Base-by-base conservation (phyloP, 768 basidiomycete genomes). In the Serendipita sp. region DNA sequence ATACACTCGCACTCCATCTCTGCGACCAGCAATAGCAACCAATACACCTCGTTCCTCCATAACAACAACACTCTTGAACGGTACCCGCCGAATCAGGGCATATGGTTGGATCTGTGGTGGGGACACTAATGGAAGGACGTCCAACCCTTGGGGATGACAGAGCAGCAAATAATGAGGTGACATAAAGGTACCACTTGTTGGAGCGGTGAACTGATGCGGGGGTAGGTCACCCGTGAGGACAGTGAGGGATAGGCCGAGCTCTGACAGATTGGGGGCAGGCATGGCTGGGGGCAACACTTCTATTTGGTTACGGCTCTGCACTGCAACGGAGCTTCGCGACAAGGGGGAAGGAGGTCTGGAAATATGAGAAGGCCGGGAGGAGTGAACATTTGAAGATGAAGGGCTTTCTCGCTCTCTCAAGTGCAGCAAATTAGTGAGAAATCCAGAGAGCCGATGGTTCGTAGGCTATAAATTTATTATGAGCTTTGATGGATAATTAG, bases 1-100 rank as follows among this genome's bases (percentile, higher is more conserved):
- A 72, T 92, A 92, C 16, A 92, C 90, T 40, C 90, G 81, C 48
- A 92, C 89, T 2, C 90, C 89, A 67, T 91, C 88, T 68, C 90
- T 76, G 66, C 90, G 77, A 6, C 90, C 90, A 15, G 91, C 91
- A 66, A 92, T 90, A 11, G 90, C 89, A 6, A 92, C 90, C n/a
- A 92, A 75, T 0, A 92, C 88, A 4, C 89, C 90, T 34, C 90
- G 85, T 69, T 91, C 87, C 69, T 92, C 90, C 90, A 92, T 92
- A 13, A 92, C 86, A 0, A 92, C 87, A n/a, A 92, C 85, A 64
- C 81, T 83, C 70, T 90, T 91, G 74, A 92, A 92, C 40, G 80
- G 79, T 62, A 90, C 87, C 63, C 88, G 80, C 23, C 90, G 82
- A 27, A 92, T 84, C 31, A 92, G 79, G 8, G 90, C 84, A 72